A percentile compares a stretch with the other conserved stretches of the same genome.
Conservation (phyloP, 441 rosid species). For the Macaranga tanarius region DNA sequence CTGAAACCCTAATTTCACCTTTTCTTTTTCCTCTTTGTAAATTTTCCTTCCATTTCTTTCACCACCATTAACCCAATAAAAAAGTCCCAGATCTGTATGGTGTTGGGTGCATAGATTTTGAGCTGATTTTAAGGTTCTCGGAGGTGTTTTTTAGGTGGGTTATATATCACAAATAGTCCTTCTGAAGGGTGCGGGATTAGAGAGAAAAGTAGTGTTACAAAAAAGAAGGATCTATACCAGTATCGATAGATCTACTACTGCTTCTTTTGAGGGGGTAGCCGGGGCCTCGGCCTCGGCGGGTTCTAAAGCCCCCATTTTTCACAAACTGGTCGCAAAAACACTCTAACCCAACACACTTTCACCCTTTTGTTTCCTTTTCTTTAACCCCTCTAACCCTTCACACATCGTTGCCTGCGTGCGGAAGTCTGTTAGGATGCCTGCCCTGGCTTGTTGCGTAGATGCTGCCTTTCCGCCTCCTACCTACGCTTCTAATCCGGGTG, state of each 20-base stretch:
- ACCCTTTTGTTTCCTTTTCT: conserved; percentile 10
- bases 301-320: conserved; percentile 86
- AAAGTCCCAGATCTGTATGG: conserved; percentile 43
- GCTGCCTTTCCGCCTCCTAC: conserved; percentile 67
- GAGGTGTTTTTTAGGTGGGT: not conserved
- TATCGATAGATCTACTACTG: conserved; percentile 54
- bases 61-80: conserved; percentile 2
- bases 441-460: conserved; percentile 77
- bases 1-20: conserved; percentile 6
- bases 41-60: not conserved
- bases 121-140: not conserved
- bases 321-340: conserved; percentile 26
- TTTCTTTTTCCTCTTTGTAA: not conserved
- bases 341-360: not conserved
- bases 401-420: conserved; percentile 14
- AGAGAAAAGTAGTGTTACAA: conserved; percentile 39
- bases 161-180: conserved; percentile 2
- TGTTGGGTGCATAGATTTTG: conserved; percentile 24
- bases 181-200: conserved; percentile 49
- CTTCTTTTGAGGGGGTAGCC: conserved; percentile 99
- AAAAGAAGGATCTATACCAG: conserved; percentile 50
- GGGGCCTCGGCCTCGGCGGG: conserved; percentile 99
- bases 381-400: conserved; percentile 29
- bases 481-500: conserved; percentile 50
- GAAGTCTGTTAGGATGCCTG: conserved; percentile 57